A percentile compares a stretch with the other conserved stretches of the same genome.
Conservation (phyloP, 148 eudicot genomes). For the Heliamphora exappendiculata region DNA sequence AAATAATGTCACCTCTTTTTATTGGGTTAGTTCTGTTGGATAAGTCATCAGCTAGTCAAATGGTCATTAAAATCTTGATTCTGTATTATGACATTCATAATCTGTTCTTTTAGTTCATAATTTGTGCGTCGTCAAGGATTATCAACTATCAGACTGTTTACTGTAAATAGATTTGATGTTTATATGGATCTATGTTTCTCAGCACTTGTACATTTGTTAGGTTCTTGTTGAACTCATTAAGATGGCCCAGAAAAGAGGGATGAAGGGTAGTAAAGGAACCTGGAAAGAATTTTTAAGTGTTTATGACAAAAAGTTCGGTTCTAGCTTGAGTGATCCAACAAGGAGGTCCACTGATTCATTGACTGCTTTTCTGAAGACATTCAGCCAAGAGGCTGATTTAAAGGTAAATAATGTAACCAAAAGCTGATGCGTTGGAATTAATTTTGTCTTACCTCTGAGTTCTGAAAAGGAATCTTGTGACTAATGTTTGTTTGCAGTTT, state of each 20-base stretch:
- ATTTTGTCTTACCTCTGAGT: neutral
- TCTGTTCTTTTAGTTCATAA: neutral
- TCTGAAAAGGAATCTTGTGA: neutral
- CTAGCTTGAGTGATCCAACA: conserved; percentile 77
- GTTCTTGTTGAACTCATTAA: conserved; percentile 71
- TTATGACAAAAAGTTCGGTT: conserved; percentile 61
- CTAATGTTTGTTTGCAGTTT: conserved; percentile 33
- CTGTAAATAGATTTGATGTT: neutral
- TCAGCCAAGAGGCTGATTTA: conserved; percentile 49
- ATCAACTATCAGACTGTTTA: neutral
- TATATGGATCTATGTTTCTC: neutral
- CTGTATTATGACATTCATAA: too few relatives aligned
- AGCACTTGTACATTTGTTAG: conserved; percentile 16
- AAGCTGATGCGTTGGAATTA: neutral
- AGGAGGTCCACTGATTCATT: conserved; percentile 43
- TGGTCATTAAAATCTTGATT: too few relatives aligned
- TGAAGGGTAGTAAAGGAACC: conserved; percentile 67
- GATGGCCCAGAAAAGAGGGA: conserved; percentile 57
- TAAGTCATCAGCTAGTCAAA: too few relatives aligned
- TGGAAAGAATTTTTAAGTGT: conserved; percentile 77
- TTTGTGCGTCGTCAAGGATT: neutral
- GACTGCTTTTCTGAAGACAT: conserved; percentile 61
- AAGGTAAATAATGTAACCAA: conserved; percentile 32
- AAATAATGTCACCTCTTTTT: too few relatives aligned
- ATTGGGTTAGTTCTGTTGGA: too few relatives aligned